Conservation (phyloP, 345 rosid genomes). For the Rhodomyrtus tomentosa region DNA sequence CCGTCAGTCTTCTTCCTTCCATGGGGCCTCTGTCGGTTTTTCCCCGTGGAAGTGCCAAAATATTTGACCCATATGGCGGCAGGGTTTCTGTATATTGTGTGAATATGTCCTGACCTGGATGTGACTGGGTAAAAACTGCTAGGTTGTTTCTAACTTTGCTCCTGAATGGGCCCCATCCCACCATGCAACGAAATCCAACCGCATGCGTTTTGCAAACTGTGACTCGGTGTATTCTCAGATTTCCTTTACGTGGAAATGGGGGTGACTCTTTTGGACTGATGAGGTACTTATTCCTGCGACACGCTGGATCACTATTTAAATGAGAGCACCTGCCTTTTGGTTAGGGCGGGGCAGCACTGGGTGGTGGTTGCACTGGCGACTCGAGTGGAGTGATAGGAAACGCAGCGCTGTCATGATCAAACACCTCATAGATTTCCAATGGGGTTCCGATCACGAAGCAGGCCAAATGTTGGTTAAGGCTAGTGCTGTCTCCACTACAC, state of each 20-base stretch:
- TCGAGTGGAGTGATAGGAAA: background rate
- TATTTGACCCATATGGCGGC: background rate
- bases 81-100: background rate
- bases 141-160: background rate
- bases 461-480: background rate
- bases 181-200: background rate
- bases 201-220: background rate
- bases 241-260: background rate
- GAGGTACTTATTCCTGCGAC: background rate
- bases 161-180: background rate
- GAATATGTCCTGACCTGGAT: background rate
- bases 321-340: background rate
- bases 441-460: background rate
- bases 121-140: background rate
- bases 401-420: background rate
- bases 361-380: background rate
- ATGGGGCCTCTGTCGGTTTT: background rate
- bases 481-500: background rate
- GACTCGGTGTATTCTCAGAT: background rate
- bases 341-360: background rate
- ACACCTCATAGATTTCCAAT: background rate
- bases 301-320: background rate
- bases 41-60: background rate
- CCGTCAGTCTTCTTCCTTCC: background rate
- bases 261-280: background rate